Base-by-base conservation (phyloP, 495 filamentous ascomycete genomes). In the Oidiodendron maius region DNA sequence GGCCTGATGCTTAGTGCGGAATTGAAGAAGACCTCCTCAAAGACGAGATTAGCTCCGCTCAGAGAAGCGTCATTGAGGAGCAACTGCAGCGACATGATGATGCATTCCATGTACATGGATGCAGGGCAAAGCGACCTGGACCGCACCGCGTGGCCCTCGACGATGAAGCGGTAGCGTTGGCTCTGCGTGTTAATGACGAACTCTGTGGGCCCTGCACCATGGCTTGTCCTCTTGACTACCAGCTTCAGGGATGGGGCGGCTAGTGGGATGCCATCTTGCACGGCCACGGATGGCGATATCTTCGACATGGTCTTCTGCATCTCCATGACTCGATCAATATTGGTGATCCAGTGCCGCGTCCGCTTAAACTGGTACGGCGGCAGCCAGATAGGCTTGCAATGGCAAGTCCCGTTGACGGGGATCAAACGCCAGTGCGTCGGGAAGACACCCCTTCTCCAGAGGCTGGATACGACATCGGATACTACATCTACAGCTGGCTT, bases 281-380 rank as follows among this genome's bases (percentile, higher is more conserved):
- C n/a, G n/a, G n/a, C n/a, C n/a, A n/a, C n/a, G n/a, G n/a, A n/a
- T n/a, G n/a, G n/a, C n/a, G n/a, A n/a, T n/a, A n/a, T n/a, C 17
- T n/a, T 4, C 4, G n/a, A 18, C 21, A n/a, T n/a, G 20, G 34
- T n/a, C 25, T 23, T n/a, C 6, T n/a, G n/a, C 4, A 13, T 20
- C 16, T n/a, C 44, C n/a, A n/a, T n/a, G 3, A 22, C 40, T 11
- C 36, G 22, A 3, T 22, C 36, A 9, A 12, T 46, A 22, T 11
- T 34, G 2, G 39, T 18, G 10, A 51, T 20, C 42, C 44, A 43
- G 15, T 75, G 70, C 0, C 53, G 36, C 0, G 66, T 52, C 46
- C 68, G 67, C 23, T 76, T 71, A 39, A 82, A 82, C 47, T 77
- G 71, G 36, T 78, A 80, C 0, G 76, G 69, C 10, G 77, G 77